Conservation (phyloP, 345 rosid genomes). For the Physaria fendleri region DNA sequence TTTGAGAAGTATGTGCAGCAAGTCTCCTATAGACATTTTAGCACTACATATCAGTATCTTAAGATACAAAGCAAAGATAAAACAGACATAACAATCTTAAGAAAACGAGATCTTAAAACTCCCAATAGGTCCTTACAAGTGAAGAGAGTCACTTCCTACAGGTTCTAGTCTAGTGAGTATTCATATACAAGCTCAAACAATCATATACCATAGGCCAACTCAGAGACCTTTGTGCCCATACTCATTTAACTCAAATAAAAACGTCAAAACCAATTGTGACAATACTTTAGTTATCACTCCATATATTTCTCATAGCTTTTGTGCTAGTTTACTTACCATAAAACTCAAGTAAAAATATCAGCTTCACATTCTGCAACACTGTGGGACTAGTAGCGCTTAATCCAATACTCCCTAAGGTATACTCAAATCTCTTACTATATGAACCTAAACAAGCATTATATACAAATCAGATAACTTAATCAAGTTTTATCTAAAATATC, state of each 20-base stretch:
- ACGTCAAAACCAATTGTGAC: background rate
- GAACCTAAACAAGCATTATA: background rate
- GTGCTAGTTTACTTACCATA: background rate
- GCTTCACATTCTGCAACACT: background rate
- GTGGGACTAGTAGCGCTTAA: background rate
- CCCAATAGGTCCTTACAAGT: background rate
- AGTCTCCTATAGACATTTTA: slow-evolving; percentile 43
- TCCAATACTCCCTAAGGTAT: background rate
- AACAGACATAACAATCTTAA: background rate
- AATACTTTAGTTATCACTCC: background rate
- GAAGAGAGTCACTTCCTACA: background rate
- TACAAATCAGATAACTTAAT: background rate
- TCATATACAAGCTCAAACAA: slow-evolving; percentile 3
- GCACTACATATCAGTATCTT: background rate
- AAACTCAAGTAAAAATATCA: background rate
- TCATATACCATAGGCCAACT: background rate
- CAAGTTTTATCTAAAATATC: background rate
- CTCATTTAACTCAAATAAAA: background rate
- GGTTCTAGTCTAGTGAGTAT: background rate
- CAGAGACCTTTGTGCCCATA: background rate
- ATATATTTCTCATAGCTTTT: background rate
- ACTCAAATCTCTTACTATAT: background rate
- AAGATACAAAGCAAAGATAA: background rate
- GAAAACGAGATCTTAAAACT: background rate
- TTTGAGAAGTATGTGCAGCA: slow-evolving; percentile 62